A percentile compares a stretch with the other conserved stretches of the same genome.
Evolutionary conservation across 768 basidiomycete species (phyloP).

Genomic region (Bullera alba): DNA sequence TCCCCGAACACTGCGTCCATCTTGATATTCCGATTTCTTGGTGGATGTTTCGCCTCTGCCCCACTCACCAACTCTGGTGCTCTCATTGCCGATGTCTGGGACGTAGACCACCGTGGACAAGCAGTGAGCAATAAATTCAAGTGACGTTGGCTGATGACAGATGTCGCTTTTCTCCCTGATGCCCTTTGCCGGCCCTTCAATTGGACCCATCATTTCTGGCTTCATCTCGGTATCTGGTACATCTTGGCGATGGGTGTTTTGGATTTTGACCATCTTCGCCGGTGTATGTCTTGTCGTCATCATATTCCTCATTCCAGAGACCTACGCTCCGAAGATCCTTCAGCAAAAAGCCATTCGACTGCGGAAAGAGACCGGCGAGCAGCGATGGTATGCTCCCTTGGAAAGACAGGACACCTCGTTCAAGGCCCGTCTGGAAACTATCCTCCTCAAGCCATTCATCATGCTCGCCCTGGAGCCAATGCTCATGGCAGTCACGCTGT

Average conservation of each 20-base stretch:
- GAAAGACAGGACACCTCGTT: constrained; percentile 28
- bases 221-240: constrained; percentile 42
- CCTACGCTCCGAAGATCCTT: constrained; percentile 45
- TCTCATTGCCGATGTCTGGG: constrained; percentile 47
- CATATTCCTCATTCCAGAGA: constrained; percentile 43
- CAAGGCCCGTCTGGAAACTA: constrained; percentile 27
- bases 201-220: constrained; percentile 47
- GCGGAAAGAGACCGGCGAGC: constrained; percentile 43
- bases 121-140: constrained; percentile 33
- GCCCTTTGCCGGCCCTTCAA: constrained; percentile 46
- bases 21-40: constrained; percentile 48
- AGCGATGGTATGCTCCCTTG: constrained; percentile 43
- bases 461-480: constrained; percentile 44
- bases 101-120: constrained; percentile 44
- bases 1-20: constrained; percentile 46
- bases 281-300: constrained; percentile 35
- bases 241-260: constrained; percentile 43
- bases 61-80: constrained; percentile 49
- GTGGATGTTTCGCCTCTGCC: constrained; percentile 46
- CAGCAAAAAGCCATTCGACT: constrained; percentile 42
- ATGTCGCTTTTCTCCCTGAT: constrained; percentile 42
- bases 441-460: constrained; percentile 43
- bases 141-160: background rate
- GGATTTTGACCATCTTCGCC: constrained; percentile 45
- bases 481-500: constrained; percentile 46